Evolutionary conservation across 768 basidiomycete genomes (phyloP), one percentile per base, ranked within the genome.

Genomic region (Mycena albidolilacea): DNA sequence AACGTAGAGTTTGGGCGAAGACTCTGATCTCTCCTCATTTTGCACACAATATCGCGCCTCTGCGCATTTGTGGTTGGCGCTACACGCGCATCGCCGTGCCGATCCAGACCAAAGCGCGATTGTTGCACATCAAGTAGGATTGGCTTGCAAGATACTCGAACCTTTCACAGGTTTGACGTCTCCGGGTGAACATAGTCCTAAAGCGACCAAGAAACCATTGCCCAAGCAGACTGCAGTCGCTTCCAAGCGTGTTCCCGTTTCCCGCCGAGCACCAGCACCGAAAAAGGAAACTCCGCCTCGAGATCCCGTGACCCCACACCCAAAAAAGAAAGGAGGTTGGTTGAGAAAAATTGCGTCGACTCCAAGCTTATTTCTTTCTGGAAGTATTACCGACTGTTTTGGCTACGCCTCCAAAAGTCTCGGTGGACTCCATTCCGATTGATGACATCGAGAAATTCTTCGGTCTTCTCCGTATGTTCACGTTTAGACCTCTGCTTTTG

Each of bases 21-120:
- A 89, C 71, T 61, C 58, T 0, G 77, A 69, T 0, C 78, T 88
- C 21, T 78, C 79, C 4, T 71, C 71, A 14, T 86, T 83, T 63
- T 76, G 78, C 37, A 66, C 75, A 8, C 90, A 93, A 77, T 90
- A 92, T 76, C 85, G 83, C 38, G 86, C 89, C 1, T 81, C 86
- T 0, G 84, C 87, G 0, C 89, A 93, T 76, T 84, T 97, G 35
- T 93, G 92, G 91, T 82, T 90, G 57, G 90, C 92, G 0, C 82
- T 97, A 21, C 91, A 94, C 77, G 87, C 90, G 21, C 94, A 96
- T 80, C 88, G 90, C 15, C 84, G 82, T 7, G 82, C 80, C 10
- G 85, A 88, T 67, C 71, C 81, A 0, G 81, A 87, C 30, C 87
- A 89, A 78, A 85, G 82, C 67, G 68, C 80, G 0, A 77, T 86